Evolutionary conservation across 495 filamentous ascomycete species (phyloP), one percentile per base, ranked within the genome.

Genomic region (Thermochaetoides thermophila): DNA sequence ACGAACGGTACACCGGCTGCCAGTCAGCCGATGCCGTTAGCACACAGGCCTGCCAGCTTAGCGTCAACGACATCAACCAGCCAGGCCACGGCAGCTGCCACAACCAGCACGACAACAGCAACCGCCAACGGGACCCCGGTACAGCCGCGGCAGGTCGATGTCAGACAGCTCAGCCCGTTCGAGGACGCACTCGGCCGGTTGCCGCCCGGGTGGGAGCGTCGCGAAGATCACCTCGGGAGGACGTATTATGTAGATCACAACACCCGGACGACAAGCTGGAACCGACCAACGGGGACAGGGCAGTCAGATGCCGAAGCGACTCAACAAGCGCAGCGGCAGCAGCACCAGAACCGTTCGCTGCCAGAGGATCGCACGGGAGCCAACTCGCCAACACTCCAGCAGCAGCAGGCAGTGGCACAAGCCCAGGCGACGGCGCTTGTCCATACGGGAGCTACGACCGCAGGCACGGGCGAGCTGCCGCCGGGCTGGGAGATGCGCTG

Each of bases 221-320:
- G 89, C 26, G 89, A 96, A 51, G 89, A 97, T 56, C 85, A 96
- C 48, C 60, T 97, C 24, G 91, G 91, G 34, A 76, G 89, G 45
- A 96, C 86, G n/a, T 97, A 97, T 51, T 97, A 97, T 57, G 89
- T 97, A 20, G 89, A 97, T 53, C 89, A 97, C 55, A 97, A 97
- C 53, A 92, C 87, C 4, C 70, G 89, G 41, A 85, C 86, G 29
- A 97, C 89, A 8, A 97, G 87, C 31, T 97, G 89, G 89, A 84
- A 76, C 41, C 66, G 89, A 36, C 89, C 89, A 16, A 77, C 86
- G 5, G 74, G 76, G 5, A 36, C 74, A 37, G 86, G 85, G 44
- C 76, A 79, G 19, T 78, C 87, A 45, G 69, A 80, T 25, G 74
- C 64, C 36, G 79, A 84, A 41, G 81, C 83, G 11, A 84, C 84